Evolutionary conservation across 1,139 yeast species (phyloP).

Genomic region (Geotrichum bryndzae): DNA sequence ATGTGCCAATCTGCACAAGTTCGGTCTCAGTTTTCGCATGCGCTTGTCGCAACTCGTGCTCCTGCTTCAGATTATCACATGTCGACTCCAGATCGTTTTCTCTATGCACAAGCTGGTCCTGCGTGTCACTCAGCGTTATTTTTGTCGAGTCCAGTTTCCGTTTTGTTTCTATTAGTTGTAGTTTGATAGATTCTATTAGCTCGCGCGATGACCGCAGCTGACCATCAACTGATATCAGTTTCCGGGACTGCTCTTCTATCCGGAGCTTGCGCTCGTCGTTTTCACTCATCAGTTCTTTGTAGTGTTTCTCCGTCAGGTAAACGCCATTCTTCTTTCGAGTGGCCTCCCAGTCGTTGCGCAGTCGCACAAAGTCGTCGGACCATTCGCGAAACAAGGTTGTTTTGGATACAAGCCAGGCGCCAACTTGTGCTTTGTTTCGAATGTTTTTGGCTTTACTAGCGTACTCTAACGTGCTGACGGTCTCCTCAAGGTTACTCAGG

Average conservation of each 20-base stretch:
- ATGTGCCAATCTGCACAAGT: conserved; percentile 29
- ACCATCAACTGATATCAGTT: conserved; percentile 42
- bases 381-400: conserved; percentile 47
- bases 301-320: conserved; percentile 51
- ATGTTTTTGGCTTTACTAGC: conserved; percentile 75
- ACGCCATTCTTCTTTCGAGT: conserved; percentile 61
- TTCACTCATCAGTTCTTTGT: conserved; percentile 36
- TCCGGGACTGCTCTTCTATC: conserved; percentile 43
- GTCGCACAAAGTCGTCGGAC: conserved; percentile 48
- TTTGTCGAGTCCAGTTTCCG: conserved; percentile 27
- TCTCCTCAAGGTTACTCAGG: conserved; percentile 64
- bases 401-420: conserved; percentile 43
- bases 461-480: conserved; percentile 75
- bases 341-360: conserved; percentile 58
- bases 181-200: conserved; percentile 28
- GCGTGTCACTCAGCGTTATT: conserved; percentile 19
- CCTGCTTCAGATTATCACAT: conserved; percentile 25
- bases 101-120: conserved; percentile 21
- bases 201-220: conserved; percentile 38
- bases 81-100: conserved; percentile 23
- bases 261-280: conserved; percentile 14
- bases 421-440: conserved; percentile 65
- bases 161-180: conserved; percentile 27
- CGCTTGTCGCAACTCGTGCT: conserved; percentile 29
- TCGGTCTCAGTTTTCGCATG: conserved; percentile 33